Base-by-base conservation (phyloP, 768 basidiomycete genomes). In the Kwoniella heveanensis region DNA sequence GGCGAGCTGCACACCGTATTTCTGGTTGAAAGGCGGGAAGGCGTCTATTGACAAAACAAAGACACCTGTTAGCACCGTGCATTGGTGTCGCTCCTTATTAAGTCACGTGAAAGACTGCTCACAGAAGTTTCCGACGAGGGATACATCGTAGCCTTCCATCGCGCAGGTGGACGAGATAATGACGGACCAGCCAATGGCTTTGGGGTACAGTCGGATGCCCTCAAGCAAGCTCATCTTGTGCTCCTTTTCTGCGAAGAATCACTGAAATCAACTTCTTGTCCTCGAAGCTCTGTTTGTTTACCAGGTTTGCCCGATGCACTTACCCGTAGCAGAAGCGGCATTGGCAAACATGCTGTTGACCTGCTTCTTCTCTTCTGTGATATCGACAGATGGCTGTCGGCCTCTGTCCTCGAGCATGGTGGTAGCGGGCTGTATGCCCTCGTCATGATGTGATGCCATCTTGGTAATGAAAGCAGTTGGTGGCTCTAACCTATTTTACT, bases 171-270 rank as follows among this genome's bases (percentile, higher is more conserved):
- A 63, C 1, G 68, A 70, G 29, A 76, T 76, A 27, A 73, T 50
- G 50, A 72, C 58, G 17, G 68, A 78, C 80, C 80, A 82, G 24
- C 66, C 69, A 32, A 80, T 70, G 15, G 81, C 81, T 57, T 79
- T 78, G 15, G 77, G 79, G 65, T 83, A 81, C 3, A 73, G 59
- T 17, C 66, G 48, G 49, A 82, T 52, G 22, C 80, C 81, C 52
- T 81, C 62, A 21, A 57, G 4, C n/a, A 81, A 55, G 48, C 75
- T 69, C 74, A 81, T 79, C 10, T 68, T 60, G 58, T 79, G 75
- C 60, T 82, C 80, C 24, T 72, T 73, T n/a, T 65, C 72, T 72
- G 32, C n/a, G 49, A 15, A 36, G 32, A 36, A n/a, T n/a, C n/a
- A n/a, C n/a, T n/a, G n/a, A n/a, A n/a, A n/a, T n/a, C n/a, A n/a